Evolutionary conservation across 192 early-diverging fungal genomes (phyloP).

Genomic region (Coemansia sp.): DNA sequence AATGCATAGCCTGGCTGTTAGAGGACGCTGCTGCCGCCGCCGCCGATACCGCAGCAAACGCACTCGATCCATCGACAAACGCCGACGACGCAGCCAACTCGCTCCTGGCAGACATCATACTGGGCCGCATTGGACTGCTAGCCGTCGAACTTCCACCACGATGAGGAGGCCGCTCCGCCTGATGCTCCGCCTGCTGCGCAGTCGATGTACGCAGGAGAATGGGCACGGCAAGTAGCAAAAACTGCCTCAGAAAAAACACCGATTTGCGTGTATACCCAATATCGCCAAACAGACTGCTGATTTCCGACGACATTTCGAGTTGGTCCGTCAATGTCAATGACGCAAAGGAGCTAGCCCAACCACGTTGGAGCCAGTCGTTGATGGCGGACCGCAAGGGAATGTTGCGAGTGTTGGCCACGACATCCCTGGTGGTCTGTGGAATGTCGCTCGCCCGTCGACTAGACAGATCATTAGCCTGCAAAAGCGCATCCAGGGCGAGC

Average conservation of each 20-base stretch:
- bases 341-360: slow-evolving; percentile 30
- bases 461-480: slow-evolving; percentile 11
- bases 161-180: neutral
- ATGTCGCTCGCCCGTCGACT: neutral
- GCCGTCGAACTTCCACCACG: neutral
- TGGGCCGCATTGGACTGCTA: slow-evolving; percentile 8
- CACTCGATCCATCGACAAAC: slow-evolving; percentile 42
- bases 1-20: slow-evolving; percentile 11
- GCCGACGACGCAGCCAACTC: slow-evolving; percentile 32
- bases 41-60: slow-evolving; percentile 46
- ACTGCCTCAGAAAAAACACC: slow-evolving; percentile 50
- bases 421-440: slow-evolving; percentile 21
- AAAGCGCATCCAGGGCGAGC: slow-evolving; percentile 25
- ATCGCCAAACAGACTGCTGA: slow-evolving; percentile 23
- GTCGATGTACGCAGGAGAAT: slow-evolving; percentile 44
- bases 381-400: slow-evolving; percentile 24
- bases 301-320: slow-evolving; percentile 39
- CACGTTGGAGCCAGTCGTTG: slow-evolving; percentile 47
- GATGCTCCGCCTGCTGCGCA: slow-evolving; percentile 1
- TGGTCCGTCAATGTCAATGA: slow-evolving; percentile 35
- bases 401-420: slow-evolving; percentile 20
- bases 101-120: slow-evolving; percentile 15
- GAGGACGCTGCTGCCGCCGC: slow-evolving; percentile 28
- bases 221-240: slow-evolving; percentile 42
- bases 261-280: slow-evolving; percentile 43